These are phyloP conservation scores for Pseudocohnilembus persalinus DNA, from an alignment of 169 alveolate genomes.

Conservation along the genomic window DNA sequence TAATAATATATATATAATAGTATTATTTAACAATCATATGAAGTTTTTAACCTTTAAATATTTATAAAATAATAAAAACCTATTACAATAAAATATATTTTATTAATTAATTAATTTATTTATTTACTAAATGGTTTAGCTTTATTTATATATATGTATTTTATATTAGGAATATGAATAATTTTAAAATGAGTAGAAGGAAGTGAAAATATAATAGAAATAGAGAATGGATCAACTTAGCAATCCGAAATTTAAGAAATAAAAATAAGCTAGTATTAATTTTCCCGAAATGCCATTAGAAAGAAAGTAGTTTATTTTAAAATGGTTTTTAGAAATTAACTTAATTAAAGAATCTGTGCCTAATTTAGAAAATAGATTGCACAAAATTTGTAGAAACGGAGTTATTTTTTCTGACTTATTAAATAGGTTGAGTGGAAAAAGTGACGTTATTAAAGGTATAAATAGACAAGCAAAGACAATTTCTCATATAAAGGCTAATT, in stretches of 20 bases:
- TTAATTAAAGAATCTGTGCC: slow-evolving; percentile 28
- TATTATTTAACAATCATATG: no score
- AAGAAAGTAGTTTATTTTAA: neutral
- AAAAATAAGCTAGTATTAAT: no score
- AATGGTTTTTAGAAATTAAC: slow-evolving; percentile 35
- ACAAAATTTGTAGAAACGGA: slow-evolving; percentile 48
- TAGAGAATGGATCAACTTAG: neutral
- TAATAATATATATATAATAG: no score
- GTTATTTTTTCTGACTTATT: slow-evolving; percentile 42
- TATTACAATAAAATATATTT: no score
- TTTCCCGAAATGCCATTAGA: neutral
- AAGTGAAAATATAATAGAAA: no score
- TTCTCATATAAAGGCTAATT: slow-evolving; percentile 32
- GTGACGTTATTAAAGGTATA: slow-evolving; percentile 35
- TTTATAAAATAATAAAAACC: no score
- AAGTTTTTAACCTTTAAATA: no score
- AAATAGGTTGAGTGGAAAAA: slow-evolving; percentile 38
- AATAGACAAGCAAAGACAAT: slow-evolving; percentile 32
- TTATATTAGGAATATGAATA: no score
- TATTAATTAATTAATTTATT: no score
- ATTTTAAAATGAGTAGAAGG: no score
- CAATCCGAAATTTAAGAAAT: neutral
- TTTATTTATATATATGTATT: no score
- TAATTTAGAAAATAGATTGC: slow-evolving; percentile 24
- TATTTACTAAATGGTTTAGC: no score